Percentiles rank a stretch among this genome's conserved stretches.
Conservation (phyloP, 805 yeast species). For the Cyberlindnera bimundalis region DNA sequence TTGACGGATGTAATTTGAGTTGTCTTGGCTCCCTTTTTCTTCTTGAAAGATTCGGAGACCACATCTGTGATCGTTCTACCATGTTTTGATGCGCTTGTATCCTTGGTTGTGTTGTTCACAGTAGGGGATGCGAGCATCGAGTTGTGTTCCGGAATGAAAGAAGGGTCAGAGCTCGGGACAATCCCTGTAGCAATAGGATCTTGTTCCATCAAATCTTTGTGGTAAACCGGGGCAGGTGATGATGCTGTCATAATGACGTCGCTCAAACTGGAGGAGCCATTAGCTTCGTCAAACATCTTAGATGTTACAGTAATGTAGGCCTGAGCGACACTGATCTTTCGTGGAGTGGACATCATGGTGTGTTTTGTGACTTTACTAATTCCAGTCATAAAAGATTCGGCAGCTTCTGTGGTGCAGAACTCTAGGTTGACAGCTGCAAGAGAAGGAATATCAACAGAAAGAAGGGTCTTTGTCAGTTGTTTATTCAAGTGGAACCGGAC, state of each 20-base stretch:
- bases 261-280: conserved; percentile 5
- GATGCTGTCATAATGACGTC: neutral
- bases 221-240: neutral
- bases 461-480: conserved; percentile 16
- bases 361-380: neutral
- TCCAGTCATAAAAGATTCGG: neutral
- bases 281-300: conserved; percentile 8
- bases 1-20: neutral
- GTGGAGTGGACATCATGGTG: conserved; percentile 11
- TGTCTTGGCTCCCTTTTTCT: neutral
- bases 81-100: conserved; percentile 17
- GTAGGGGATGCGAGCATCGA: conserved; percentile 16
- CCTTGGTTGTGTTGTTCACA: conserved; percentile 21
- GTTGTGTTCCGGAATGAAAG: neutral
- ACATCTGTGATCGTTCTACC: conserved; percentile 17
- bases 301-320: conserved; percentile 26
- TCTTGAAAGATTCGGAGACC: neutral
- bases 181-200: neutral
- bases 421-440: conserved; percentile 6
- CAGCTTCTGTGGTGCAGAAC: conserved; percentile 2
- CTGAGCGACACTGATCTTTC: conserved; percentile 33
- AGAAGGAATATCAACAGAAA: conserved; percentile 7
- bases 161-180: neutral
- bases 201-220: neutral
- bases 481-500: conserved; percentile 8